Evolutionary conservation across 73 alveolate genomes (phyloP).

Genomic region (Tetrahymena malaccensis): DNA sequence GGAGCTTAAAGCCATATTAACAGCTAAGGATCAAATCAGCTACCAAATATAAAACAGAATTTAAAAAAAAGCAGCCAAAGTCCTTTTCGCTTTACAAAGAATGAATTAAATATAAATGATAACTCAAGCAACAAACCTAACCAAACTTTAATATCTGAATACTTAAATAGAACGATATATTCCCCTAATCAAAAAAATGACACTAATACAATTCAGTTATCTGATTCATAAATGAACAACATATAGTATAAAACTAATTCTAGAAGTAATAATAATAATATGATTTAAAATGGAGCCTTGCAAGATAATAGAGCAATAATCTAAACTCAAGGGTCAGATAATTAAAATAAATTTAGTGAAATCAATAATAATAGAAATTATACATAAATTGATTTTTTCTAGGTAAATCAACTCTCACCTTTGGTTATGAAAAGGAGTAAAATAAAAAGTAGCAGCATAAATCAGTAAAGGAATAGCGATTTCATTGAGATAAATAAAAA

Average conservation of each 20-base stretch:
- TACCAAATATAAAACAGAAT: background rate
- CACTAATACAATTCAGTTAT: background rate
- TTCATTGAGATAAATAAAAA: background rate
- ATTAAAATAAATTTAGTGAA: background rate
- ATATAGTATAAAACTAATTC: background rate
- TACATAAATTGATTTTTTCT: background rate
- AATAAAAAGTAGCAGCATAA: background rate
- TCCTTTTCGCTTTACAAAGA: background rate
- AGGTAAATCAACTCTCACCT: background rate
- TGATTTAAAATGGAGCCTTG: background rate
- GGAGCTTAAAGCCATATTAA: background rate
- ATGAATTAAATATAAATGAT: background rate
- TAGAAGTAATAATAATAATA: background rate
- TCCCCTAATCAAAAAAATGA: background rate
- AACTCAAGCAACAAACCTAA: background rate
- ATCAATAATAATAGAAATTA: background rate
- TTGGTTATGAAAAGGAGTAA: background rate
- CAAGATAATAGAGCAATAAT: background rate
- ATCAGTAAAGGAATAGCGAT: background rate
- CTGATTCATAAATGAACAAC: background rate
- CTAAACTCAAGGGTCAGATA: background rate
- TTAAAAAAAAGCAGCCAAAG: background rate
- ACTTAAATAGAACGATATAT: background rate
- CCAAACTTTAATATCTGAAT: background rate
- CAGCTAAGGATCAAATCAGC: background rate